phyloP scores from a whole-genome alignment of 768 basidiomycete species.

The Xerocomus spinulosus region DNA sequence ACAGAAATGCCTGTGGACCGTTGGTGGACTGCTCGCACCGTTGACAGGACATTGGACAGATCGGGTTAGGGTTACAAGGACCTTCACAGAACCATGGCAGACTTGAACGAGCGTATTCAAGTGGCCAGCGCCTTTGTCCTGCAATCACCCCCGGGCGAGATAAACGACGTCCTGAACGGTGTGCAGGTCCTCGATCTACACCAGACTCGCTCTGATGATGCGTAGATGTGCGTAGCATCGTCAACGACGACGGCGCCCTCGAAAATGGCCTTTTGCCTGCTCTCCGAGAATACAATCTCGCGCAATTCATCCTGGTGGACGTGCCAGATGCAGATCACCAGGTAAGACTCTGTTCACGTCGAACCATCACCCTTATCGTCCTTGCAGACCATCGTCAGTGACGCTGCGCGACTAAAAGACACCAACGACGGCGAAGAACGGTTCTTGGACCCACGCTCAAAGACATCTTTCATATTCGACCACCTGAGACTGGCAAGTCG shows the following conservation, averaged over 20 bases:
- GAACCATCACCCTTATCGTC: not conserved
- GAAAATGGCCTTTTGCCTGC: conserved; percentile 75
- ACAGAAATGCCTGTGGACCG: conserved; percentile 28
- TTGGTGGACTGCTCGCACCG: conserved; percentile 26
- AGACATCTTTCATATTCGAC: conserved; percentile 77
- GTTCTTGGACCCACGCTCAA: conserved; percentile 80
- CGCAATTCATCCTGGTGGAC: conserved; percentile 83
- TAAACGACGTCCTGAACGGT: conserved; percentile 95
- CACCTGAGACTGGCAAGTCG: conserved; percentile 72
- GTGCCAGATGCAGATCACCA: conserved; percentile 74
- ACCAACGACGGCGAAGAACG: conserved; percentile 51
- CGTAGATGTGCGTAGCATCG: conserved; percentile 85
- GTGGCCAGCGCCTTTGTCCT: conserved; percentile 75
- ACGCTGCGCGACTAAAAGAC: conserved; percentile 51
- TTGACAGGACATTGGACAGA: conserved; percentile 11
- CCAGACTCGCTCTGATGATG: conserved; percentile 10
- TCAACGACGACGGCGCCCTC: conserved; percentile 81
- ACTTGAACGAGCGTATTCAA: conserved; percentile 54
- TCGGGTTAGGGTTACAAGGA: conserved; percentile 26
- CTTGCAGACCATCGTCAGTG: conserved; percentile 77
- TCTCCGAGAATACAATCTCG: conserved; percentile 78
- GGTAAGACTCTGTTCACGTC: conserved; percentile 36
- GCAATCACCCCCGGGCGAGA: conserved; percentile 93
- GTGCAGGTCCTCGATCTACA: conserved; percentile 10
- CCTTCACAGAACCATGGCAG: conserved; percentile 42